A percentile compares a stretch with the other conserved stretches of the same genome.
These are phyloP conservation scores for Scleroderma bovista DNA, from an alignment of 768 basidiomycete genomes.

Conservation along the genomic window DNA sequence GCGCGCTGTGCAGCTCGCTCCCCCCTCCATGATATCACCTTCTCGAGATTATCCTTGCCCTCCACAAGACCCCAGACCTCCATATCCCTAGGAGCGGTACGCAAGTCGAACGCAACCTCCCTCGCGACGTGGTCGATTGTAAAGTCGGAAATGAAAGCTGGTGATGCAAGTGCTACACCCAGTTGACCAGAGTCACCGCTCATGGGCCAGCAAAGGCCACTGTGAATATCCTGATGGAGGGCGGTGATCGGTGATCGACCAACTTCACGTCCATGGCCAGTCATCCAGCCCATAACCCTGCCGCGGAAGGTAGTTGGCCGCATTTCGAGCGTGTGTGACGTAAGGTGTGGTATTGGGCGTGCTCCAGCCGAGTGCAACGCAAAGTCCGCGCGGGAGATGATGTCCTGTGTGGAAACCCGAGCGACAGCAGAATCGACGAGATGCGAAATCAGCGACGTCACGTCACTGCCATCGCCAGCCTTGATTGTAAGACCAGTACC, in stretches of 20 bases:
- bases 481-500: conserved; percentile 57
- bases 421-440: conserved; percentile 76
- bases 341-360: conserved; percentile 73
- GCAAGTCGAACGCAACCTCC: conserved; percentile 77
- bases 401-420: conserved; percentile 64
- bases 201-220: conserved; percentile 95
- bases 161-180: conserved; percentile 69
- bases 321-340: conserved; percentile 72
- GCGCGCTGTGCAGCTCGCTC: conserved; percentile 35
- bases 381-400: conserved; percentile 76
- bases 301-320: conserved; percentile 44
- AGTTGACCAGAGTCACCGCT: conserved; percentile 71
- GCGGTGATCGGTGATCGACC: conserved; percentile 85
- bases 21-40: conserved; percentile 50
- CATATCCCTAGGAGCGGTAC: conserved; percentile 78
- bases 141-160: conserved; percentile 54
- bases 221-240: conserved; percentile 77
- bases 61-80: conserved; percentile 91
- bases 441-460: conserved; percentile 62
- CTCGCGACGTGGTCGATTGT: conserved; percentile 84
- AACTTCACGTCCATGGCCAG: conserved; percentile 54
- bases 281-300: conserved; percentile 49
- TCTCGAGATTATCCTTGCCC: conserved; percentile 61
- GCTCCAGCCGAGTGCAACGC: conserved; percentile 83
- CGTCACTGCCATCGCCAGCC: conserved; percentile 68